Conservation (phyloP, 2,329 filamentous ascomycete genomes). For the Lachnellula hyalina region DNA sequence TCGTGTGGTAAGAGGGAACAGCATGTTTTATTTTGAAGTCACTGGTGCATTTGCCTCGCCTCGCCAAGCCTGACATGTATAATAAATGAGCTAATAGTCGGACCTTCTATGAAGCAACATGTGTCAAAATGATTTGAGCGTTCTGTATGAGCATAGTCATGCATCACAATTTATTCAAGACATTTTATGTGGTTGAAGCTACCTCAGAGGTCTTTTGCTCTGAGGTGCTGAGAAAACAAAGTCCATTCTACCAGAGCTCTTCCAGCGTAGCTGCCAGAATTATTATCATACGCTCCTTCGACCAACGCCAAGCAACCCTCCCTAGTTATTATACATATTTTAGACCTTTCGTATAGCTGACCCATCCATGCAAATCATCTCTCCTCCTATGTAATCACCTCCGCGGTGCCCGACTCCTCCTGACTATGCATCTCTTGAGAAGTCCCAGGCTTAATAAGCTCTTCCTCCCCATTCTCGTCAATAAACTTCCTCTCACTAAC, state of each 20-base stretch:
- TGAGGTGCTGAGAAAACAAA: slow-evolving; percentile 19
- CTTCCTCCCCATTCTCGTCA: slow-evolving; percentile 61
- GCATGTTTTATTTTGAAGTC: neutral
- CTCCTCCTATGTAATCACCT: slow-evolving; percentile 22
- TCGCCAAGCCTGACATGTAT: neutral
- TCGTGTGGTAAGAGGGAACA: slow-evolving; percentile 1
- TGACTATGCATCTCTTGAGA: slow-evolving; percentile 14
- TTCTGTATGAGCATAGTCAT: neutral
- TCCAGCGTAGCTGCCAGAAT: neutral
- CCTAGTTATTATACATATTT: slow-evolving; percentile 19
- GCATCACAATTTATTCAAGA: neutral
- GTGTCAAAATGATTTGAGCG: neutral
- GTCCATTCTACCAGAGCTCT: slow-evolving; percentile 24
- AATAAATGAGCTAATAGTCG: neutral
- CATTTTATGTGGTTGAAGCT: slow-evolving; percentile 7
- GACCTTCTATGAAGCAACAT: no score
- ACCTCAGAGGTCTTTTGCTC: slow-evolving; percentile 24
- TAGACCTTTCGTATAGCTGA: neutral
- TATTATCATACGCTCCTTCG: neutral
- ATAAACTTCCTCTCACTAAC: slow-evolving; percentile 88
- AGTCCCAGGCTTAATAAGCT: slow-evolving; percentile 29
- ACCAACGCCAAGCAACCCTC: slow-evolving; percentile 14
- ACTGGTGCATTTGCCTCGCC: neutral
- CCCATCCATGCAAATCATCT: neutral
- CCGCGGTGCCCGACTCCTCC: slow-evolving; percentile 10